Base-by-base conservation (phyloP, 148 eudicot species). In the Oxyria digyna region DNA sequence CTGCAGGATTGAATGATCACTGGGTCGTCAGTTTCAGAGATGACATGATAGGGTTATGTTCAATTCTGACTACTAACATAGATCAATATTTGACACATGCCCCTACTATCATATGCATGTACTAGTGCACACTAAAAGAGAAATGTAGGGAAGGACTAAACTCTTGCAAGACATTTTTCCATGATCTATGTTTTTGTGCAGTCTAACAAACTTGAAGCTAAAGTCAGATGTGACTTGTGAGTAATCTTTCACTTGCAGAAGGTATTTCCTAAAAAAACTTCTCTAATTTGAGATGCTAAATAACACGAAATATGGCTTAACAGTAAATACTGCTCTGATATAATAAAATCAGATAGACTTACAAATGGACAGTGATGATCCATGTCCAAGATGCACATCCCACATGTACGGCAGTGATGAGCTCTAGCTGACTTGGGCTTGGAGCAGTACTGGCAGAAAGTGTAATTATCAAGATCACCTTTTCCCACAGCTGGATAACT, bases 281-380 rank as follows among this genome's bases (percentile, higher is more conserved):
- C 12, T 10, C 43, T 14, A 42, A 42, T 42, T 12, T 42, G 46
- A 11, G 46, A 17, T 42, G 46, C 17, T 42, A 14, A n/a, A n/a
- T n/a, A n/a, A n/a, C n/a, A n/a, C n/a, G n/a, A n/a, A n/a, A n/a
- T n/a, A n/a, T n/a, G n/a, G n/a, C n/a, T n/a, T n/a, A n/a, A n/a
- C n/a, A n/a, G n/a, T n/a, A n/a, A n/a, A n/a, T n/a, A n/a, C n/a
- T n/a, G n/a, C n/a, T 59, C 15, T 31, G 3, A 59, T 11, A 12
- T 23, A 54, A 21, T 10, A 54, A 8, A 50, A 54, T 54, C 31
- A 24, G 31, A 54, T 54, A 54, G 62, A 82, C 99, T 86, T 88
- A 94, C 99, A 78, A 94, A 90, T 70, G 99, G 99, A 82, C 99
- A 94, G 69, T 94, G 99, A 80, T 94, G 99, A 87, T 94, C 99